Percentiles rank a stretch among this genome's conserved stretches.
Evolutionary conservation across 768 basidiomycete genomes (phyloP).

Genomic region (Boletellus sp.): DNA sequence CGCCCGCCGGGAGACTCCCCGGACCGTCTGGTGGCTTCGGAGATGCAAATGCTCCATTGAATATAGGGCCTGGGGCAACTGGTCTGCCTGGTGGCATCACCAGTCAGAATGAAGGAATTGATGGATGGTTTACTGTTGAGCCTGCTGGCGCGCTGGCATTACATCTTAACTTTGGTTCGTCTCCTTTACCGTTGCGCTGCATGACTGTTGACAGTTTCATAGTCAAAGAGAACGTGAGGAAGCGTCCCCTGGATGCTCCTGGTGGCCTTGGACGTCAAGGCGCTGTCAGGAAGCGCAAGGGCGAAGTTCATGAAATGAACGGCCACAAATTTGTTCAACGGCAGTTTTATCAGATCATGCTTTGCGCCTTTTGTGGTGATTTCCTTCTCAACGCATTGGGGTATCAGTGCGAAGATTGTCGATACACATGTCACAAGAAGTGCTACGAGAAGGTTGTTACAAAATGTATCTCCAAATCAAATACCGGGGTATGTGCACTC

Average conservation of each 20-base stretch:
- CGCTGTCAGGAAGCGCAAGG: constrained; percentile 96
- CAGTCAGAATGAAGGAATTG: constrained; percentile 68
- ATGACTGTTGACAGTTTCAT: constrained; percentile 6
- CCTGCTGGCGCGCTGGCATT: constrained; percentile 92
- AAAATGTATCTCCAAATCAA: constrained; percentile 98
- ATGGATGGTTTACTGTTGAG: constrained; percentile 97
- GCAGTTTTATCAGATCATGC: constrained; percentile 98
- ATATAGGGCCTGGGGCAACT: constrained; percentile 30
- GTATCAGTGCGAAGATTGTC: constrained; percentile 99
- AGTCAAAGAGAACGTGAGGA: constrained; percentile 98
- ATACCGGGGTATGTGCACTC: constrained; percentile 70
- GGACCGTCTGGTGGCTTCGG: constrained; percentile 48
- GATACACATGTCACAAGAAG: constrained; percentile 98
- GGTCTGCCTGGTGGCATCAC: constrained; percentile 26
- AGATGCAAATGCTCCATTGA: constrained; percentile 41
- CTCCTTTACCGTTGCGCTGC: not conserved
- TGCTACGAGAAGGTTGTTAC: constrained; percentile 99
- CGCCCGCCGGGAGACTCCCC: constrained; percentile 43
- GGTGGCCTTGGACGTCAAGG: constrained; percentile 96
- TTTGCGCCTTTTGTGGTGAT: constrained; percentile 97
- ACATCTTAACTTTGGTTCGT: constrained; percentile 88
- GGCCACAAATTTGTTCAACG: constrained; percentile 97
- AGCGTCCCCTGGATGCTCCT: constrained; percentile 88
- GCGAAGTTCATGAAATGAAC: constrained; percentile 98
- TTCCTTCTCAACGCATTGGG: constrained; percentile 96